Percentiles rank a stretch among this genome's conserved stretches.
phyloP scores from a whole-genome alignment of 225 moss, liverwort and hornwort genomes.

The Pseudoscleropodium purum region DNA sequence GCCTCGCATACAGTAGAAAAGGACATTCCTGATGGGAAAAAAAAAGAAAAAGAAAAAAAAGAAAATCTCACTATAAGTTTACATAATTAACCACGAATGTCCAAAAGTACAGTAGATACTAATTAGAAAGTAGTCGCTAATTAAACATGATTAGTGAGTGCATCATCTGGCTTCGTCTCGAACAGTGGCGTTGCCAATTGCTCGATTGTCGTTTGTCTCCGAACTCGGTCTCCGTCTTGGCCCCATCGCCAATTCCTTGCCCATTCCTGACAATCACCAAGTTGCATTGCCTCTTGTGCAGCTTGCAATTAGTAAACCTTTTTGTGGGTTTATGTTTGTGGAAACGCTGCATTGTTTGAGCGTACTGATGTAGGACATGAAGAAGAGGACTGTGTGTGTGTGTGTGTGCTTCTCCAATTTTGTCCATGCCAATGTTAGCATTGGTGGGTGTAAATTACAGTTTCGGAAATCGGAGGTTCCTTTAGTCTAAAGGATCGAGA shows the following conservation, averaged over 20 bases:
- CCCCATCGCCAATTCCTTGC: background rate
- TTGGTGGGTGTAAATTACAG: background rate
- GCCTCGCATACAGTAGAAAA: background rate
- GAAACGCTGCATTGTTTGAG: background rate
- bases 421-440: background rate
- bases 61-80: background rate
- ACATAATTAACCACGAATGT: background rate
- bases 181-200: background rate
- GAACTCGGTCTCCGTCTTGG: background rate
- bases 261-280: background rate
- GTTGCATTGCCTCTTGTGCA: background rate
- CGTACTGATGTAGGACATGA: background rate
- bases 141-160: background rate
- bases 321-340: background rate
- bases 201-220: background rate
- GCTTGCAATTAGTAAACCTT: background rate
- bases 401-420: background rate
- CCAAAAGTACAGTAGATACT: too few relatives aligned
- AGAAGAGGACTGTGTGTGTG: background rate
- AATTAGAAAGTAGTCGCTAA: background rate
- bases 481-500: background rate
- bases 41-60: fast-evolving
- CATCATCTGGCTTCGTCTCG: too few relatives aligned
- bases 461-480: background rate
- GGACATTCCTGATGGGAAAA: too few relatives aligned